Conservation (phyloP, 208 protist species). For the Leishmania braziliensis region DNA sequence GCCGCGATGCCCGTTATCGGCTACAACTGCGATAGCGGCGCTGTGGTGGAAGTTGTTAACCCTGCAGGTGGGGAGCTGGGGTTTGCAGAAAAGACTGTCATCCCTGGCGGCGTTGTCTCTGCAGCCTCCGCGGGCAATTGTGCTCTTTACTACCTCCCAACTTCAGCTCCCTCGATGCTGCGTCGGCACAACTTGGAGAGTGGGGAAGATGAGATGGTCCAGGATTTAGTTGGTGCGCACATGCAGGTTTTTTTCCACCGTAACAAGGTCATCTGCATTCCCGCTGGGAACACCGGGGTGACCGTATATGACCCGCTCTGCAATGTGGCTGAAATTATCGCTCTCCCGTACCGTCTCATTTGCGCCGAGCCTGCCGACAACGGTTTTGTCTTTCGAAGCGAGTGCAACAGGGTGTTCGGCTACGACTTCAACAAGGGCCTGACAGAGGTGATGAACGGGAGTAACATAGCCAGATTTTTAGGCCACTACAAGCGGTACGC, state of each 20-base stretch:
- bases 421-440: constrained; percentile 77
- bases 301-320: constrained; percentile 64
- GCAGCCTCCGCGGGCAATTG: constrained; percentile 35
- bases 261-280: constrained; percentile 62
- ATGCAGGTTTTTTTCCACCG: constrained; percentile 51
- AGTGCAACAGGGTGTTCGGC: constrained; percentile 40
- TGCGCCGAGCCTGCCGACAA: constrained; percentile 56
- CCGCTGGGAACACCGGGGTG: constrained; percentile 28
- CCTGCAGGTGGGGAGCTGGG: not conserved
- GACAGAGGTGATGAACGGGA: constrained; percentile 25
- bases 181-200: constrained; percentile 22
- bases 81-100: constrained; percentile 7
- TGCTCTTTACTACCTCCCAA: constrained; percentile 56
- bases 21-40: constrained; percentile 22
- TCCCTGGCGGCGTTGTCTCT: constrained; percentile 18
- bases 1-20: constrained; percentile 24
- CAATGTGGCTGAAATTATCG: constrained; percentile 47
- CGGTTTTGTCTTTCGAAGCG: constrained; percentile 70
- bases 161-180: constrained; percentile 22
- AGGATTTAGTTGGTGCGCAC: constrained; percentile 28
- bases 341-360: constrained; percentile 33
- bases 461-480: constrained; percentile 25
- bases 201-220: constrained; percentile 10
- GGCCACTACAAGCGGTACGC: constrained; percentile 50
- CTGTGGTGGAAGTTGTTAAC: constrained; percentile 21